These are phyloP conservation scores for Cenchrus purpureus DNA, from an alignment of 176 grass and related monocot species.

Conservation along the genomic window DNA sequence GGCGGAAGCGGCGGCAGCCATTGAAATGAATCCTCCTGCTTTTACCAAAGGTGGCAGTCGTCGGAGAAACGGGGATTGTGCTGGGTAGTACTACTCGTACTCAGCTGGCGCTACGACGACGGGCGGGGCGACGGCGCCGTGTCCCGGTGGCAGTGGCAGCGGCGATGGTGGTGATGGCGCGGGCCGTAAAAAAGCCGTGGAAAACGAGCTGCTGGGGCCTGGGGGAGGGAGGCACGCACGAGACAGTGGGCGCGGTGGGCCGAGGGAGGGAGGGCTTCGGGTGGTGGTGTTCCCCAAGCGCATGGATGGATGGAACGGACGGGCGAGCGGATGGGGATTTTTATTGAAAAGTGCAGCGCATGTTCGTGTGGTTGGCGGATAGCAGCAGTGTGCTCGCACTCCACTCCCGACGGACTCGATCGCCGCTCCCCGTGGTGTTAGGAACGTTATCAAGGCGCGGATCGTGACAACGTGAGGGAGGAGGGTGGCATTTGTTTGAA, in stretches of 20 bases:
- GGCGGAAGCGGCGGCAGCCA: neutral
- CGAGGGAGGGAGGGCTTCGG: slow-evolving; percentile 19
- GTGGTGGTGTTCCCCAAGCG: slow-evolving; percentile 10
- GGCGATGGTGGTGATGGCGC: neutral
- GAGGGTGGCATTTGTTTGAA: neutral
- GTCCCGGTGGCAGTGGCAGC: too few species aligned
- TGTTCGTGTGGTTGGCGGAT: slow-evolving; percentile 56
- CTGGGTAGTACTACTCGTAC: neutral
- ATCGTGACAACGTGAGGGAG: neutral
- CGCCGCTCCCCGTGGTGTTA: neutral
- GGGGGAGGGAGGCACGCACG: neutral
- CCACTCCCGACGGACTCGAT: neutral
- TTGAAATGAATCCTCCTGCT: neutral
- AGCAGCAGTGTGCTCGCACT: neutral
- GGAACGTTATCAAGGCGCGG: neutral
- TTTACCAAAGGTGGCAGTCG: slow-evolving; percentile 52
- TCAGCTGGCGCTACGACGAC: neutral
- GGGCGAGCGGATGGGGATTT: slow-evolving; percentile 40
- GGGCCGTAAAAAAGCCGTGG: slow-evolving; percentile 22
- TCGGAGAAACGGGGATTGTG: slow-evolving; percentile 31
- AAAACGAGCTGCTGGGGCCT: neutral
- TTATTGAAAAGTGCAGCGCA: slow-evolving; percentile 49
- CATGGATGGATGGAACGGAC: neutral
- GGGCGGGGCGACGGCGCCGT: neutral
- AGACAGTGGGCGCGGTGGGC: neutral